Percentiles rank a stretch among this genome's conserved stretches.
These are phyloP conservation scores for Eucommia ulmoides DNA, from an alignment of 257 asterid genomes.

Conservation along the genomic window DNA sequence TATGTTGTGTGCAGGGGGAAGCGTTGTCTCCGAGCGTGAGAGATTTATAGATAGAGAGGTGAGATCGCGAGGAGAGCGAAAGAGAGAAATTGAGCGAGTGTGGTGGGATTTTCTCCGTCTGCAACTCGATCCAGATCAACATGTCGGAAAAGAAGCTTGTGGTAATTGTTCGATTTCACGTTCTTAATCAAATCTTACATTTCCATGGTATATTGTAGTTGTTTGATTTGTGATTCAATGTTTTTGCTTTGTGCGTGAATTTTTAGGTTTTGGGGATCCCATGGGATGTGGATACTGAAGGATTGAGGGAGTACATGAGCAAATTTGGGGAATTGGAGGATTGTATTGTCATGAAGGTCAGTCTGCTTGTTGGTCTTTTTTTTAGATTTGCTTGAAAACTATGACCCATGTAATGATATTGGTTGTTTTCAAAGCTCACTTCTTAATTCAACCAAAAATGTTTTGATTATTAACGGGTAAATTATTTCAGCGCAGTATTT, in stretches of 20 bases:
- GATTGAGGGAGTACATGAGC: conserved; percentile 85
- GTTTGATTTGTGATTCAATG: not conserved
- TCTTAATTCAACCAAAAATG: no score
- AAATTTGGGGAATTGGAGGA: conserved; percentile 94
- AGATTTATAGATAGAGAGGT: conserved; percentile 48
- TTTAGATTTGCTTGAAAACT: no score
- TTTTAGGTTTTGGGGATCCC: conserved; percentile 93
- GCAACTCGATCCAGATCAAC: conserved; percentile 9
- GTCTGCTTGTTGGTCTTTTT: conserved; percentile 4
- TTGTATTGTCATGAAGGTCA: conserved; percentile 95
- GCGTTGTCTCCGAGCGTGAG: conserved; percentile 12
- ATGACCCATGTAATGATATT: no score
- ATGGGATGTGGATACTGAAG: conserved; percentile 96
- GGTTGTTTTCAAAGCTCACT: no score
- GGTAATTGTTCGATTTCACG: conserved; percentile 37
- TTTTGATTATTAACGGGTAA: no score
- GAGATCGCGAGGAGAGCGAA: conserved; percentile 24
- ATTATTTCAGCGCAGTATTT: no score
- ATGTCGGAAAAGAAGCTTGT: conserved; percentile 95
- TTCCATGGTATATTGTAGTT: no score
- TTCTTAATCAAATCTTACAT: no score
- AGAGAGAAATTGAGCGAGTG: conserved; percentile 1
- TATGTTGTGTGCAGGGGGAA: conserved; percentile 88
- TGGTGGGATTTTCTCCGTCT: conserved; percentile 9
- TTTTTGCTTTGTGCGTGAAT: conserved; percentile 3